Base-by-base conservation (phyloP, 2,329 filamentous ascomycete genomes). In the Xylariaceae sp. region DNA sequence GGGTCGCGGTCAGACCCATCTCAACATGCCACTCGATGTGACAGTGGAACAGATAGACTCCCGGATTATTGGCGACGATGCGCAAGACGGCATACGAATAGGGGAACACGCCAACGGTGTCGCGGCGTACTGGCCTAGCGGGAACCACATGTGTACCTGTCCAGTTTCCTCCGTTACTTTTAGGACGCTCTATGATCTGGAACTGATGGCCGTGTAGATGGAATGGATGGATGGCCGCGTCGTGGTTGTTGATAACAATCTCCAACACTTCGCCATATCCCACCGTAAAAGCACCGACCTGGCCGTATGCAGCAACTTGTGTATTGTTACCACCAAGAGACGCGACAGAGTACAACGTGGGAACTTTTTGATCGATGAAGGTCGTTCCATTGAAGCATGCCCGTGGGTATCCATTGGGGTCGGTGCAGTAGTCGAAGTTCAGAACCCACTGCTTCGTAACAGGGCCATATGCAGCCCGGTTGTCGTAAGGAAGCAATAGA, bases 291-390 rank as follows among this genome's bases (percentile, higher is more conserved):
- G 78, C 74, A 58, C 75, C 72, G 41, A 80, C 71, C 34, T 69
- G 70, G 19, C 79, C 79, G 56, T 81, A 81, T 5, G 79, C 71
- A 2, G 55, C 29, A 0, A 75, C 69, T 61, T 81, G 68, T 5
- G 70, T 73, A 67, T 79, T 80, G 66, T 73, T 63, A 1, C 71
- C 65, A 4, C 82, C 82, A 1, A 82, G 75, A 0, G 85, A 85
- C 3, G 89, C 78, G n/a, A 82, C 88, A 3, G 87, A 87, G 78
- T 91, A 92, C 5, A 93, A 76, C 0, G 87, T 85, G 0, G 89
- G 89, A 0, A 91, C 88, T 66, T 86, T 83, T 48, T 88, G 88
- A 6, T 71, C 60, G n/a, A 88, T 81, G 68, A 90, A 92, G 6
- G 87, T 87, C 40, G 85, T 74, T 63, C 84, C 82, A 73, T 91